Conservation (phyloP, 371 early-diverging fungal species). For the Rhizopus delemar region DNA sequence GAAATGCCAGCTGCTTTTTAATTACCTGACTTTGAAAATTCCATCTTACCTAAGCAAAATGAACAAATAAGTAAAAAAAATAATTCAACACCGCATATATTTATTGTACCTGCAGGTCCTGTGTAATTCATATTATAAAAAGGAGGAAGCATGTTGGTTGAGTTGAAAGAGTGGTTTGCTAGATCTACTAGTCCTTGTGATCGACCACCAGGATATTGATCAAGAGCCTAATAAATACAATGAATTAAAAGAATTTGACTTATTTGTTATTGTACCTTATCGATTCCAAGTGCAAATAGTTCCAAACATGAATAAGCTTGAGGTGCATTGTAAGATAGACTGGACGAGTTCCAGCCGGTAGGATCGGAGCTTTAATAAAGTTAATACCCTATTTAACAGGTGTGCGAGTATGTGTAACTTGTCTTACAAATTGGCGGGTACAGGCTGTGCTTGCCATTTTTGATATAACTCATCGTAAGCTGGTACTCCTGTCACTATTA, state of each 20-base stretch:
- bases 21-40: conserved; percentile 26
- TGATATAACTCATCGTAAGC: conserved; percentile 31
- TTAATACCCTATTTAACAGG: neutral
- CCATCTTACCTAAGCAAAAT: conserved; percentile 22
- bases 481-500: conserved; percentile 38
- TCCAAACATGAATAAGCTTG: conserved; percentile 45
- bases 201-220: conserved; percentile 43
- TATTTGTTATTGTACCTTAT: conserved; percentile 25
- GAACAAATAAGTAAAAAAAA: conserved; percentile 1
- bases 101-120: conserved; percentile 42
- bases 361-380: conserved; percentile 18
- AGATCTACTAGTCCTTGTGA: conserved; percentile 31
- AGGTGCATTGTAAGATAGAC: conserved; percentile 42
- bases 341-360: conserved; percentile 28
- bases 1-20: neutral
- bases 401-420: neutral
- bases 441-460: conserved; percentile 30
- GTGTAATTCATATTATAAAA: conserved; percentile 45
- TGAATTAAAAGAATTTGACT: neutral
- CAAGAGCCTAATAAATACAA: conserved; percentile 26
- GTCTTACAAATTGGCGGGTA: conserved; percentile 28
- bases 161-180: conserved; percentile 25
- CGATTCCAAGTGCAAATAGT: conserved; percentile 38
- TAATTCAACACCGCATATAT: neutral
- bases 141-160: conserved; percentile 37